phyloP scores from a whole-genome alignment of 2,329 filamentous ascomycete genomes.

The Chalaropsis ovoidea region DNA sequence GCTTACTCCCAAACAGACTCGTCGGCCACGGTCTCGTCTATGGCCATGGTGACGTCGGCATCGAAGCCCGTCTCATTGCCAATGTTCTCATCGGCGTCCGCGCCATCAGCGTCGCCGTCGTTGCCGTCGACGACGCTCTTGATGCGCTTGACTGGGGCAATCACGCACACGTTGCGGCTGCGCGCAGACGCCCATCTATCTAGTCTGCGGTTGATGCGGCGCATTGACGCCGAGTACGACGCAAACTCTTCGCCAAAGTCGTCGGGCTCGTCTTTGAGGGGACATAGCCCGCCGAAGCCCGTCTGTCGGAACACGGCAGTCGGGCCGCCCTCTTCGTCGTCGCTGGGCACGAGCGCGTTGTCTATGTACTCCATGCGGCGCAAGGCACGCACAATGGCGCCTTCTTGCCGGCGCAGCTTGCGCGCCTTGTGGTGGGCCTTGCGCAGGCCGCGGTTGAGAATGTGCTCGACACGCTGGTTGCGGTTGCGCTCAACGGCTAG shows the following conservation, averaged over 20 bases:
- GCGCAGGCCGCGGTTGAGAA: slow-evolving; percentile 64
- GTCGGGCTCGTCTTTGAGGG: slow-evolving; percentile 51
- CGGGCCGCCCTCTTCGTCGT: slow-evolving; percentile 41
- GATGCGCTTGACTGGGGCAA: slow-evolving; percentile 39
- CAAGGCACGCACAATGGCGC: slow-evolving; percentile 56
- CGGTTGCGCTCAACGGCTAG: slow-evolving; percentile 70
- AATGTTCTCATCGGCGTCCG: slow-evolving; percentile 31
- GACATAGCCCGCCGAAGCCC: slow-evolving; percentile 55
- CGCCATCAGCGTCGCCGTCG: slow-evolving; percentile 29
- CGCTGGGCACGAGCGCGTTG: slow-evolving; percentile 52
- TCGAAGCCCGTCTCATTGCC: slow-evolving; percentile 29
- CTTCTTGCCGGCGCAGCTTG: slow-evolving; percentile 52
- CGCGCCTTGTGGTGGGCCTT: slow-evolving; percentile 54
- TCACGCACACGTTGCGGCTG: slow-evolving; percentile 38
- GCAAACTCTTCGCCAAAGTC: slow-evolving; percentile 68
- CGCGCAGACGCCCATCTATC: slow-evolving; percentile 54
- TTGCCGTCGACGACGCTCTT: slow-evolving; percentile 27
- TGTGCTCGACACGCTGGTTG: slow-evolving; percentile 69
- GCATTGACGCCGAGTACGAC: slow-evolving; percentile 55
- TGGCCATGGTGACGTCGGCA: slow-evolving; percentile 37
- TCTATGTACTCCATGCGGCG: slow-evolving; percentile 49
- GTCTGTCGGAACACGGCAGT: slow-evolving; percentile 41
- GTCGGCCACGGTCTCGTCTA: slow-evolving; percentile 43
- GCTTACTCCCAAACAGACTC: slow-evolving; percentile 27
- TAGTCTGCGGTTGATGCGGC: slow-evolving; percentile 54